A percentile compares a stretch with the other conserved stretches of the same genome.
Evolutionary conservation across 768 basidiomycete genomes (phyloP).

Genomic region (Suillus clintonianus): DNA sequence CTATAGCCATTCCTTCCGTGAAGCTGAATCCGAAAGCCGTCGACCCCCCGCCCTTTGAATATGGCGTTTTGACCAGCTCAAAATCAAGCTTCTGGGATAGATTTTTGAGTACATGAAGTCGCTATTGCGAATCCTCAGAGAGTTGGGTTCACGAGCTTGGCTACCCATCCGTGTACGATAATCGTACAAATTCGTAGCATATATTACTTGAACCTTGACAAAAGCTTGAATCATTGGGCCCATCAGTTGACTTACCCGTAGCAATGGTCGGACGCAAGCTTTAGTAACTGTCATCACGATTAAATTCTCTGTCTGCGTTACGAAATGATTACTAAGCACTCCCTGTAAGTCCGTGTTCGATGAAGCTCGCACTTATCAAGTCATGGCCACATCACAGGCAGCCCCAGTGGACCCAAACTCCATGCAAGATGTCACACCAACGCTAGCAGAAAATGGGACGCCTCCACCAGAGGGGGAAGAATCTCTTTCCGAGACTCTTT

Average conservation of each 20-base stretch:
- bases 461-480: slow-evolving; percentile 40
- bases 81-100: background rate
- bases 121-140: background rate
- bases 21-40: background rate
- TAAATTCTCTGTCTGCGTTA: background rate
- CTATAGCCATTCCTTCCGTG: background rate
- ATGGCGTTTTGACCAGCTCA: too few relatives aligned
- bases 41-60: background rate
- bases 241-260: background rate
- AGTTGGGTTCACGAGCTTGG: background rate
- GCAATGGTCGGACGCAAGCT: background rate
- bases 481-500: slow-evolving; percentile 78
- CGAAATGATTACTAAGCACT: slow-evolving; percentile 2
- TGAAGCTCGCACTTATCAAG: slow-evolving; percentile 7
- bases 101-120: background rate
- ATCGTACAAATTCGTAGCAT: background rate
- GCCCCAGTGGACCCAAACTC: slow-evolving; percentile 30
- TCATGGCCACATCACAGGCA: slow-evolving; percentile 40
- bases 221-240: background rate
- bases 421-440: slow-evolving; percentile 23
- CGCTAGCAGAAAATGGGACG: slow-evolving; percentile 15
- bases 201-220: background rate
- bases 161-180: background rate
- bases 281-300: background rate
- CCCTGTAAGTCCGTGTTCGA: background rate